phyloP scores from a whole-genome alignment of 1,284 basidiomycete species.

The Apiotrichum laibachii region DNA sequence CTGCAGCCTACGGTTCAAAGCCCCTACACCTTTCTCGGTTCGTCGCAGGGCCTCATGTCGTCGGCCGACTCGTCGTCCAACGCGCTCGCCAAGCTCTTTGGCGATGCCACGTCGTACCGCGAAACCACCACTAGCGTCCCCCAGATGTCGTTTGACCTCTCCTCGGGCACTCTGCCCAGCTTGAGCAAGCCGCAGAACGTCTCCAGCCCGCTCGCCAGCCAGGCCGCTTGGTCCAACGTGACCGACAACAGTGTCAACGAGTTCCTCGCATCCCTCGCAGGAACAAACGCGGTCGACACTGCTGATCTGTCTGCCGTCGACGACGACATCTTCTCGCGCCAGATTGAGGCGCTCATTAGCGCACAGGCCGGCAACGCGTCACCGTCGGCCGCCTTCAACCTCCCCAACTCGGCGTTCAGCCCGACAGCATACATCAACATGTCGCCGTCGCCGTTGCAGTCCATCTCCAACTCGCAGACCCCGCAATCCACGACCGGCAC shows the following conservation, averaged over 20 bases:
- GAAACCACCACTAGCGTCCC: conserved; percentile 4
- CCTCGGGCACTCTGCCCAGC: no score
- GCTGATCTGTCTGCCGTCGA: conserved; percentile 16
- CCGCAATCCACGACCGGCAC: conserved; percentile 23
- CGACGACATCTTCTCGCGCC: conserved; percentile 39
- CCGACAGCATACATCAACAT: conserved; percentile 50
- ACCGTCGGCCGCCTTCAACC: conserved; percentile 28
- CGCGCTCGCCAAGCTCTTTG: conserved; percentile 21
- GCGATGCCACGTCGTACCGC: conserved; percentile 24
- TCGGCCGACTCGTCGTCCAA: conserved; percentile 29
- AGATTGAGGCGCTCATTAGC: conserved; percentile 34
- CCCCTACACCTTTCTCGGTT: conserved; percentile 35
- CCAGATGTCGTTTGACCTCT: no score
- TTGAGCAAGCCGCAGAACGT: background rate
- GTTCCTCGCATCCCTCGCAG: conserved; percentile 42
- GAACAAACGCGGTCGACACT: conserved; percentile 13
- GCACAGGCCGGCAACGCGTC: conserved; percentile 22
- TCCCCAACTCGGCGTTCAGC: conserved; percentile 31
- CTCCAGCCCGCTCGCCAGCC: conserved; percentile 3
- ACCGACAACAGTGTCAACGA: conserved; percentile 39
- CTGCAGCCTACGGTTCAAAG: conserved; percentile 5
- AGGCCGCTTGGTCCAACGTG: conserved; percentile 28
- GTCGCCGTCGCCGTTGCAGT: conserved; percentile 42
- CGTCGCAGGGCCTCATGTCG: conserved; percentile 36
- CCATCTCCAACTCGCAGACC: conserved; percentile 29